A percentile compares a stretch with the other conserved stretches of the same genome.
Conservation (phyloP, 129 eudicot species). For the Chrysanthemum lavandulifolium region DNA sequence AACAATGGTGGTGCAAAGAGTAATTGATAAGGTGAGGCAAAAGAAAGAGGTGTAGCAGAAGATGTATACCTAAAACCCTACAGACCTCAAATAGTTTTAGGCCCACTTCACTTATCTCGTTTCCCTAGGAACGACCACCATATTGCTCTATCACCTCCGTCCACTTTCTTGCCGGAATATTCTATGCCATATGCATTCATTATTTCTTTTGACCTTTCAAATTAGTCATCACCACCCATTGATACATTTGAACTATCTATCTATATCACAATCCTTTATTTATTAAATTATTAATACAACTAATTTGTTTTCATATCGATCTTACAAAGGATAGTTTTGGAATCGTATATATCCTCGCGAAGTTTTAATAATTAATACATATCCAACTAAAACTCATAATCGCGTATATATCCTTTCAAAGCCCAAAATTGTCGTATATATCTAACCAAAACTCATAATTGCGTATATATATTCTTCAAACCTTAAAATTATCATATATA, state of each 20-base stretch:
- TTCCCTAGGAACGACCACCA: constrained; percentile 33
- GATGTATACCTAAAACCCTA: constrained; percentile 35
- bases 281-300: too few species aligned
- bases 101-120: constrained; percentile 36
- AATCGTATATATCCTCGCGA: too few species aligned
- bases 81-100: constrained; percentile 26
- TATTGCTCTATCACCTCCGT: constrained; percentile 31
- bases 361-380: too few species aligned
- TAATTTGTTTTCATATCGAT: too few species aligned
- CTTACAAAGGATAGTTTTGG: too few species aligned
- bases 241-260: neutral
- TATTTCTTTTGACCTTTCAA: constrained; percentile 20
- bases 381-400: too few species aligned
- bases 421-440: too few species aligned
- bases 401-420: too few species aligned
- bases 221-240: constrained; percentile 14
- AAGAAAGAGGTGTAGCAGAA: constrained; percentile 34
- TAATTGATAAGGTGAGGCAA: constrained; percentile 27
- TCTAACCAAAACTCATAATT: too few species aligned
- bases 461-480: too few species aligned
- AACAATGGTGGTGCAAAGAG: neutral
- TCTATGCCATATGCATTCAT: neutral
- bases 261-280: neutral
- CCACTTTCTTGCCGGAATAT: constrained; percentile 35
- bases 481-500: too few species aligned